These are phyloP conservation scores for Butyriboletus loyo DNA, from an alignment of 768 basidiomycete species.

Conservation along the genomic window DNA sequence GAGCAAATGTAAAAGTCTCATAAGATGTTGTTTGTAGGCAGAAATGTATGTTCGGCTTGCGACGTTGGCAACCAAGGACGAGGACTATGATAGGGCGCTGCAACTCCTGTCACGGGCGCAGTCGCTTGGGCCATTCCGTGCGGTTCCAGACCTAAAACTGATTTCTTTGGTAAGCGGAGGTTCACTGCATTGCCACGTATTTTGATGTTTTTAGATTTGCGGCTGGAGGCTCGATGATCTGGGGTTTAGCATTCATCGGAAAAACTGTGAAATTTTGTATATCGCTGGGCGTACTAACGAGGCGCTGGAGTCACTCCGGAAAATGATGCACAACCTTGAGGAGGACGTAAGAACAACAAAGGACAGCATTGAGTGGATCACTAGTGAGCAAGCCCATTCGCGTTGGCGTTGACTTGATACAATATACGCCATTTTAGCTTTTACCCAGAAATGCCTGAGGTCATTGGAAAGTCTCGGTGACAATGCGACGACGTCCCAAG, in stretches of 20 bases:
- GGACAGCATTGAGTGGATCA: constrained; percentile 3
- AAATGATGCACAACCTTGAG: background rate
- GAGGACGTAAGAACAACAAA: background rate
- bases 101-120: background rate
- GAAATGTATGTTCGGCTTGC: constrained; percentile 9
- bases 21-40: background rate
- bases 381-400: background rate
- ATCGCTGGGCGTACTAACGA: background rate
- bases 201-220: constrained; percentile 3
- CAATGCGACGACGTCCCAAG: background rate
- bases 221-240: constrained; percentile 13
- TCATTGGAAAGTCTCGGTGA: constrained; percentile 3
- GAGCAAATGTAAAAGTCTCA: background rate
- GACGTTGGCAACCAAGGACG: background rate
- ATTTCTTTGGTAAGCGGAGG: constrained; percentile 1
- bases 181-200: background rate
- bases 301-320: background rate
- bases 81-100: background rate
- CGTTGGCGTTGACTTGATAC: background rate
- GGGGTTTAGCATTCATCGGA: background rate
- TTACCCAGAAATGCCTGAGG: background rate
- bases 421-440: background rate
- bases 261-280: constrained; percentile 3
- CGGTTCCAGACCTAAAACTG: background rate
- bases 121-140: constrained; percentile 4